phyloP scores from a whole-genome alignment of 2,329 filamentous ascomycete species.

The Trichothecium roseum region DNA sequence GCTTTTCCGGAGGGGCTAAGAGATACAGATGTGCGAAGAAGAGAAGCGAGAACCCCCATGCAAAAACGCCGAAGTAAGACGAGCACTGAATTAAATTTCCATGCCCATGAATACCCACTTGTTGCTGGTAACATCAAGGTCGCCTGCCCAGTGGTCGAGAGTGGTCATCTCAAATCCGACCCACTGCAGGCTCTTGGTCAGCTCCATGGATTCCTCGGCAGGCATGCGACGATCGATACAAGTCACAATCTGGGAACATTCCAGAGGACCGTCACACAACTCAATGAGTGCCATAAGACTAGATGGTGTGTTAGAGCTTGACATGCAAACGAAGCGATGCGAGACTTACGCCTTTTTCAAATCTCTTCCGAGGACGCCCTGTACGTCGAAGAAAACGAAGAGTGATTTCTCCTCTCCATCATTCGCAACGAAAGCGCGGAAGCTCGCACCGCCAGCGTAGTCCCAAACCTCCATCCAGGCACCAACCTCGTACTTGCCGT shows the following conservation, averaged over 20 bases:
- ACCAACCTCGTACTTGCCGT: slow-evolving; percentile 25
- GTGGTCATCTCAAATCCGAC: slow-evolving; percentile 81
- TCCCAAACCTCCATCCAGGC: slow-evolving; percentile 76
- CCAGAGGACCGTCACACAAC: slow-evolving; percentile 66
- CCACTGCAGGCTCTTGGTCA: slow-evolving; percentile 82
- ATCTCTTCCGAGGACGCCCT: slow-evolving; percentile 60
- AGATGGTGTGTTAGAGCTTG: slow-evolving; percentile 15
- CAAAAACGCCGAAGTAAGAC: slow-evolving; percentile 1
- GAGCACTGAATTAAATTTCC: slow-evolving; percentile 37
- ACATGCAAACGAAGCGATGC: not conserved
- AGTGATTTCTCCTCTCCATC: slow-evolving; percentile 61
- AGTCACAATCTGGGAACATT: slow-evolving; percentile 67
- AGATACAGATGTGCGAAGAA: slow-evolving; percentile 2
- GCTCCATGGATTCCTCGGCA: slow-evolving; percentile 49
- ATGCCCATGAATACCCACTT: slow-evolving; percentile 83
- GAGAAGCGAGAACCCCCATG: slow-evolving; percentile 5
- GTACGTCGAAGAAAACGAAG: slow-evolving; percentile 76
- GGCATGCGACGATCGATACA: slow-evolving; percentile 67
- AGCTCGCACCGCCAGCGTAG: slow-evolving; percentile 72
- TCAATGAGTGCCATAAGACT: slow-evolving; percentile 87
- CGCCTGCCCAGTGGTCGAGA: slow-evolving; percentile 62
- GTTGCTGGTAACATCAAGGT: slow-evolving; percentile 57
- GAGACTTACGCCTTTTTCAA: slow-evolving; percentile 73
- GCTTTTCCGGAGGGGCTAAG: not conserved
- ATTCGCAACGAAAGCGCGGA: slow-evolving; percentile 74